Evolutionary conservation across 768 basidiomycete species (phyloP).

Genomic region (Candolleomyces aberdarensis): DNA sequence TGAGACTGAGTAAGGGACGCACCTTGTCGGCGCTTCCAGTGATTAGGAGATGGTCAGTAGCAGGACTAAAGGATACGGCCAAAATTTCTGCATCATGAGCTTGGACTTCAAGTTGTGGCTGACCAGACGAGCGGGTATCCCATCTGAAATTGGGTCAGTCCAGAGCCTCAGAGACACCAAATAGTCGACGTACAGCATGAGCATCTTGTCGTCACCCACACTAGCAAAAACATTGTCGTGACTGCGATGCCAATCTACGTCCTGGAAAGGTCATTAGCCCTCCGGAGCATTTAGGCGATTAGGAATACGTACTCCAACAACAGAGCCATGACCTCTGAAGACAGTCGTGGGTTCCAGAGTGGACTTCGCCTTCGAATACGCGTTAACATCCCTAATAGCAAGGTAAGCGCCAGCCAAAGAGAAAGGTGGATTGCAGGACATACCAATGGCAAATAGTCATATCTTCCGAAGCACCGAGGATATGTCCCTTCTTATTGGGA

Average conservation of each 20-base stretch:
- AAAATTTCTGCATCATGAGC: slow-evolving; percentile 93
- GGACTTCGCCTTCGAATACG: slow-evolving; percentile 75
- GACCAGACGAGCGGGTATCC: slow-evolving; percentile 79
- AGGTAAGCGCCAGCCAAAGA: not conserved
- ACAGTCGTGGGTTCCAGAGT: slow-evolving; percentile 81
- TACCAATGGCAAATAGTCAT: slow-evolving; percentile 95
- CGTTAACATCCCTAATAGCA: slow-evolving; percentile 78
- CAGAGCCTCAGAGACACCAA: not conserved
- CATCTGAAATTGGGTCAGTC: slow-evolving; percentile 51
- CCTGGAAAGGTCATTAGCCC: slow-evolving; percentile 41
- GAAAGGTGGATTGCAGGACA: slow-evolving; percentile 15
- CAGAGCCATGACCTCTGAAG: slow-evolving; percentile 86
- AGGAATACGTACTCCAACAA: slow-evolving; percentile 74
- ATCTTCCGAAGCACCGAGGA: slow-evolving; percentile 93
- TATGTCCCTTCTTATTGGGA: slow-evolving; percentile 74
- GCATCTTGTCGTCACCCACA: slow-evolving; percentile 92
- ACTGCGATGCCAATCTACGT: slow-evolving; percentile 92
- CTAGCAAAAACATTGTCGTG: slow-evolving; percentile 87
- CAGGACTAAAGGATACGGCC: slow-evolving; percentile 86
- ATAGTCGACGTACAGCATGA: slow-evolving; percentile 74
- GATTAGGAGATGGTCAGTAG: slow-evolving; percentile 70
- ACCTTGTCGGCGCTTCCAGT: slow-evolving; percentile 97
- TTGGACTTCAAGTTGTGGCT: slow-evolving; percentile 69
- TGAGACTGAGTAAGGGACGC: slow-evolving; percentile 4
- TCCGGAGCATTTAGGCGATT: not conserved